Evolutionary conservation across 108 stramenopile genomes (phyloP).

Genomic region (Nitzschia putrida): DNA sequence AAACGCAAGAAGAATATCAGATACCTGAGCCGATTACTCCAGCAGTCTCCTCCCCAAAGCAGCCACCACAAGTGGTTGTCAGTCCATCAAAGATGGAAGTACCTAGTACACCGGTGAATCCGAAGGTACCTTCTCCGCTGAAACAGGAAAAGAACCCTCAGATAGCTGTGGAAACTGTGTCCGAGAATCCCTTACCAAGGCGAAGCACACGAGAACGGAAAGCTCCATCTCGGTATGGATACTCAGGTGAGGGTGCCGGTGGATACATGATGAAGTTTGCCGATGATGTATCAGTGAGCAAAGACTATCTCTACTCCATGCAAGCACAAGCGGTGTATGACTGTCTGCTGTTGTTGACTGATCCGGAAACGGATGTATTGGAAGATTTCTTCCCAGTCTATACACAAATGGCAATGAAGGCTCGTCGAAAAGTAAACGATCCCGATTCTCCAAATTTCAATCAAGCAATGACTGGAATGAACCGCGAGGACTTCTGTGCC

Average conservation of each 20-base stretch:
- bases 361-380: not conserved
- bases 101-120: not conserved
- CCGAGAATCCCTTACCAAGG: no score
- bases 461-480: slow-evolving; percentile 30
- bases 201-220: not conserved
- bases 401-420: not conserved
- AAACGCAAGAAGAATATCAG: not conserved
- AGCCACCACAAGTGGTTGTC: no score
- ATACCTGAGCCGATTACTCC: not conserved
- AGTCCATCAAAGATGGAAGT: no score
- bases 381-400: not conserved
- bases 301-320: not conserved
- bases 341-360: not conserved
- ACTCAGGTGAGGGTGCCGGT: not conserved
- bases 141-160: no score
- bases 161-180: no score
- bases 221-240: not conserved
- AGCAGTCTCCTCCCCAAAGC: not conserved
- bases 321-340: not conserved
- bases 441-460: slow-evolving; percentile 8
- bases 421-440: not conserved
- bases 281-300: not conserved
- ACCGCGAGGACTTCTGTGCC: slow-evolving; percentile 22
- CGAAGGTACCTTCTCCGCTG: not conserved
- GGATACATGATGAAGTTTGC: not conserved